phyloP scores from a whole-genome alignment of 1,139 yeast genomes.

The Geotrichum europaeum region DNA sequence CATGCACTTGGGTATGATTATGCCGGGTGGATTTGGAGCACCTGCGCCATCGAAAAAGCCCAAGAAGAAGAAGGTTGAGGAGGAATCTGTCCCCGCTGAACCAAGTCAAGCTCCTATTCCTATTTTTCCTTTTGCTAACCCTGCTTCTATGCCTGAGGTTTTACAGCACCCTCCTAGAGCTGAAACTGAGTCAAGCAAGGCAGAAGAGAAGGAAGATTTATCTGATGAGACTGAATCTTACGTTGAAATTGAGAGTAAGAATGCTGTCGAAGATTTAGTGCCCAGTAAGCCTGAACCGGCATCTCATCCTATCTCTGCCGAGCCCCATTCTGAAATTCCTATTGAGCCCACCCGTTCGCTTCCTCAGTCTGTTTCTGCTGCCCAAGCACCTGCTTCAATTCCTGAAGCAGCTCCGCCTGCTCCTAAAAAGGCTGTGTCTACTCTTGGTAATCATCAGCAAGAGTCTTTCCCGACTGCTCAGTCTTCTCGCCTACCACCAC shows the following conservation, averaged over 20 bases:
- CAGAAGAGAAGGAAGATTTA: neutral
- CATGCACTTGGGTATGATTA: slow-evolving; percentile 39
- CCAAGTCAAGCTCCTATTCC: slow-evolving; percentile 40
- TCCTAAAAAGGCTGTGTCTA: slow-evolving; percentile 1
- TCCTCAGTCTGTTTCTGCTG: neutral
- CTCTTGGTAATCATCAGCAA: neutral
- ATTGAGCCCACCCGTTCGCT: neutral
- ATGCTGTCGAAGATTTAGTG: neutral
- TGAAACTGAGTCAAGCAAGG: neutral
- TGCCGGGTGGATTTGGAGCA: slow-evolving; percentile 20
- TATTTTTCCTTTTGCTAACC: slow-evolving; percentile 45
- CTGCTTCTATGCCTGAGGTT: slow-evolving; percentile 19
- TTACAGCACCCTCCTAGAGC: slow-evolving; percentile 7
- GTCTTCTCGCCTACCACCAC: neutral
- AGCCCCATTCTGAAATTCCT: neutral
- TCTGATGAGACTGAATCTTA: neutral
- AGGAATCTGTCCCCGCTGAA: slow-evolving; percentile 20
- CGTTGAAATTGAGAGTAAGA: neutral
- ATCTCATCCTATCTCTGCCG: neutral
- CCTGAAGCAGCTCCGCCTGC: slow-evolving; percentile 1
- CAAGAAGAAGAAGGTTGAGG: slow-evolving; percentile 26
- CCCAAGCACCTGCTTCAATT: neutral
- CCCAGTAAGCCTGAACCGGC: neutral
- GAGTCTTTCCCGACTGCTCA: neutral
- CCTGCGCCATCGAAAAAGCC: slow-evolving; percentile 4